Conservation (phyloP, 305 asterid genomes). For the Fraxinus dipetala region DNA sequence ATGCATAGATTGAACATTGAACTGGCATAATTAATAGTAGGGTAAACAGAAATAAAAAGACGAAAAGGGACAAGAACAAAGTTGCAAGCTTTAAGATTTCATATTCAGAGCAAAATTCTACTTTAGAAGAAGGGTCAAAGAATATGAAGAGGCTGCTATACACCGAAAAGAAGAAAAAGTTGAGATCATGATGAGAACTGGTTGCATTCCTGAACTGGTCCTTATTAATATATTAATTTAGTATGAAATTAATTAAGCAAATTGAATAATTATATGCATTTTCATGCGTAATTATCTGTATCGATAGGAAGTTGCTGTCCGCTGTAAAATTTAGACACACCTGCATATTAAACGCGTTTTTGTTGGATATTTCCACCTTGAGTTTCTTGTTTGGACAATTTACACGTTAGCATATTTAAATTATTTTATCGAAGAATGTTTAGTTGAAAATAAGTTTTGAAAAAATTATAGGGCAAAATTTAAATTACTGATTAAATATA, state of each 20-base stretch:
- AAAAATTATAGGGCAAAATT: background rate
- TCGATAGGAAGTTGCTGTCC: background rate
- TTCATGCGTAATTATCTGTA: background rate
- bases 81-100: slow-evolving; percentile 10
- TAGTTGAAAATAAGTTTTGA: background rate
- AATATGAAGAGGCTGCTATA: slow-evolving; percentile 10
- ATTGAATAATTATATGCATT: slow-evolving; percentile 11
- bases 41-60: slow-evolving; percentile 7
- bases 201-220: slow-evolving; percentile 27
- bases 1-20: background rate
- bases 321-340: slow-evolving; percentile 4
- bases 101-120: background rate
- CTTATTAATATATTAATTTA: slow-evolving; percentile 18
- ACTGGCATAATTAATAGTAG: background rate
- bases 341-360: slow-evolving; percentile 33
- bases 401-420: background rate
- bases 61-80: slow-evolving; percentile 11
- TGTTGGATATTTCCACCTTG: background rate
- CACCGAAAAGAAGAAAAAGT: slow-evolving; percentile 19
- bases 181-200: slow-evolving; percentile 50
- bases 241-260: slow-evolving; percentile 4
- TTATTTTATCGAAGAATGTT: background rate
- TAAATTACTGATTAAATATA: background rate
- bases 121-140: slow-evolving; percentile 28
- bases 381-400: background rate